phyloP scores from a whole-genome alignment of 805 yeast genomes.

The Zygosaccharomyces lentus region DNA sequence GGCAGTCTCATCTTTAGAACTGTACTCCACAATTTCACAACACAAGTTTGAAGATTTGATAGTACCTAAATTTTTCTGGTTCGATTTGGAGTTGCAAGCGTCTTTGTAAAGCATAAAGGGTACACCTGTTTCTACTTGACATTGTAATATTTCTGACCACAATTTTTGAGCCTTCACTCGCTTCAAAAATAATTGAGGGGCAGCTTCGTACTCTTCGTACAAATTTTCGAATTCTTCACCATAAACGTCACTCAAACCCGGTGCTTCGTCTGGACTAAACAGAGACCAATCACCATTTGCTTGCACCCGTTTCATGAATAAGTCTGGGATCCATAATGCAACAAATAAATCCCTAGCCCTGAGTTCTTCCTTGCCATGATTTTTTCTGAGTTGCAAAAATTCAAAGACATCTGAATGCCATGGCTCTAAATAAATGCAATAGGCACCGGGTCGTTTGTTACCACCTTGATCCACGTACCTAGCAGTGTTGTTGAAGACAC shows the following conservation, averaged over 20 bases:
- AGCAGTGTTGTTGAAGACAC: slow-evolving; percentile 94
- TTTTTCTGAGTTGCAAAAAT: slow-evolving; percentile 80
- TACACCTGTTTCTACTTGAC: slow-evolving; percentile 95
- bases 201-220: slow-evolving; percentile 66
- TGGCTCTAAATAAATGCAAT: slow-evolving; percentile 90
- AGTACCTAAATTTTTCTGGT: slow-evolving; percentile 87
- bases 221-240: slow-evolving; percentile 78
- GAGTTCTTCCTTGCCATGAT: slow-evolving; percentile 90
- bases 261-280: slow-evolving; percentile 85
- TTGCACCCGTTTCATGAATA: slow-evolving; percentile 90
- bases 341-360: slow-evolving; percentile 91
- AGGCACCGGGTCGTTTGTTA: slow-evolving; percentile 96
- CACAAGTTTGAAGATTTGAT: slow-evolving; percentile 93
- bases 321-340: slow-evolving; percentile 92
- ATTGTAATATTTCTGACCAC: slow-evolving; percentile 84
- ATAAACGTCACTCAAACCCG: slow-evolving; percentile 75
- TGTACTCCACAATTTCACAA: slow-evolving; percentile 88
- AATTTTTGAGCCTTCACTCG: slow-evolving; percentile 76
- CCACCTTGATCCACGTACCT: slow-evolving; percentile 98
- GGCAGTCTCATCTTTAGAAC: slow-evolving; percentile 84
- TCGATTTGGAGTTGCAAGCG: slow-evolving; percentile 79
- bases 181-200: slow-evolving; percentile 17
- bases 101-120: slow-evolving; percentile 95
- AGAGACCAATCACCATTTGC: slow-evolving; percentile 77
- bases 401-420: slow-evolving; percentile 95